Conservation (phyloP, 306 rosid species). For the Rosa persica region DNA sequence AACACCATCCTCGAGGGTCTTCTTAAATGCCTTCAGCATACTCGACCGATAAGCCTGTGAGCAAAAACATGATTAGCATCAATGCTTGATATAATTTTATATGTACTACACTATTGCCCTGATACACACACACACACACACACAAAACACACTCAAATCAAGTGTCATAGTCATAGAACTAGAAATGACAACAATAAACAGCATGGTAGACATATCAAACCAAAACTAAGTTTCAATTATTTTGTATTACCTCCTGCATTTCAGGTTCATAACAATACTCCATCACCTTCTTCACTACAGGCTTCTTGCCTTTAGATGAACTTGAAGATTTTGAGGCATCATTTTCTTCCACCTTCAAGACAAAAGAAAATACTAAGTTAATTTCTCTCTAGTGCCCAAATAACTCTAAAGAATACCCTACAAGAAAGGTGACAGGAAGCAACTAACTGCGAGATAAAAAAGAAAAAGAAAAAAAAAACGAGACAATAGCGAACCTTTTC, state of each 20-base stretch:
- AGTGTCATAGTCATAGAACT: not conserved
- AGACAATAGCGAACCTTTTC: constrained; percentile 63
- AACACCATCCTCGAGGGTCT: constrained; percentile 87
- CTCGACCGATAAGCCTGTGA: constrained; percentile 88
- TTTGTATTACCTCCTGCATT: constrained; percentile 83
- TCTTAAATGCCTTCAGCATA: constrained; percentile 97
- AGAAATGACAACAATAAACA: not conserved
- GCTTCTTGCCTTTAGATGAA: constrained; percentile 79
- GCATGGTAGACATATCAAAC: not conserved
- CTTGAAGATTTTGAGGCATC: constrained; percentile 64
- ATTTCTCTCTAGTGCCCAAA: constrained; percentile 18
- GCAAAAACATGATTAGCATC: constrained; percentile 16
- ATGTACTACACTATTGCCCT: not conserved
- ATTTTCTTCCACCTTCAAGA: constrained; percentile 67
- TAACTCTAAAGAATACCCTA: not conserved
- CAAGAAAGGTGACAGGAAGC: not conserved
- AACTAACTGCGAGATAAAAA: constrained; percentile 5
- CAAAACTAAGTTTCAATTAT: not conserved
- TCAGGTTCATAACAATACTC: constrained; percentile 99
- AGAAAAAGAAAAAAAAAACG: constrained; percentile 17
- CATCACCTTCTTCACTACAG: constrained; percentile 72
- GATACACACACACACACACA: not conserved
- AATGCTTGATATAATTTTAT: not conserved
- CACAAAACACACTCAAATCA: not conserved
- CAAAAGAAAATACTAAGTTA: constrained; percentile 9